Evolutionary conservation across 768 basidiomycete species (phyloP).

Genomic region (Leucosporidium creatinivorum): DNA sequence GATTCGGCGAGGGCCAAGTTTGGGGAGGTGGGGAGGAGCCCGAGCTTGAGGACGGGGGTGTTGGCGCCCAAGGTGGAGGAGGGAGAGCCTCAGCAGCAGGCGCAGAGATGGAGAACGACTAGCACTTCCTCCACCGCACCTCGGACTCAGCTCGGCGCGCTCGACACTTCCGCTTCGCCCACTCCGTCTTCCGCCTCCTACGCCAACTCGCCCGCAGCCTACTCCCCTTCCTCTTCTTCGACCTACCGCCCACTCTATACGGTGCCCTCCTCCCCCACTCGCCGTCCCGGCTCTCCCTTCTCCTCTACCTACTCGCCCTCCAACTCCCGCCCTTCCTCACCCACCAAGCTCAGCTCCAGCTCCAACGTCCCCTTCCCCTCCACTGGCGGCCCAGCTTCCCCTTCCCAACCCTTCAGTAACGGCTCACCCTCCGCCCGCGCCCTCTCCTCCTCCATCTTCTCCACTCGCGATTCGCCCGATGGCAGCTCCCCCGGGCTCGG

Average conservation of each 20-base stretch:
- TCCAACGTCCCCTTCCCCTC: not conserved
- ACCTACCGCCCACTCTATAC: conserved; percentile 3
- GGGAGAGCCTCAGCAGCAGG: not conserved
- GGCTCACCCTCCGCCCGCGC: conserved; percentile 23
- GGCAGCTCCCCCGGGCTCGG: too few relatives aligned
- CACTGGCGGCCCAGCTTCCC: not conserved
- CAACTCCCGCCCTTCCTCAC: conserved; percentile 2
- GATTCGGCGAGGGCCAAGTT: conserved; percentile 16
- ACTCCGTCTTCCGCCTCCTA: not conserved
- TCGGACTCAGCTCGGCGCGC: not conserved
- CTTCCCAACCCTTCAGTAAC: conserved; percentile 35
- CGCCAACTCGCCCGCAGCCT: not conserved
- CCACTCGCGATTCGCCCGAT: conserved; percentile 21
- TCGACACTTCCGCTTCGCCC: not conserved
- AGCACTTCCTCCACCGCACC: not conserved
- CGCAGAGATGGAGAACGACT: not conserved
- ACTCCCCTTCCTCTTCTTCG: not conserved
- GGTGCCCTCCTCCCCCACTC: not conserved
- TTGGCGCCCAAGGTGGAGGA: not conserved
- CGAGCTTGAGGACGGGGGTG: not conserved
- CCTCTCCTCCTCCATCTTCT: conserved; percentile 28
- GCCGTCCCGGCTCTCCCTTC: not conserved
- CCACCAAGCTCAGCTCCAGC: conserved; percentile 11
- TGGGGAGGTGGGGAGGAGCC: conserved; percentile 7
- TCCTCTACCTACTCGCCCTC: not conserved